Base-by-base conservation (phyloP, 306 rosid species). In the Gleditsia sinensis region DNA sequence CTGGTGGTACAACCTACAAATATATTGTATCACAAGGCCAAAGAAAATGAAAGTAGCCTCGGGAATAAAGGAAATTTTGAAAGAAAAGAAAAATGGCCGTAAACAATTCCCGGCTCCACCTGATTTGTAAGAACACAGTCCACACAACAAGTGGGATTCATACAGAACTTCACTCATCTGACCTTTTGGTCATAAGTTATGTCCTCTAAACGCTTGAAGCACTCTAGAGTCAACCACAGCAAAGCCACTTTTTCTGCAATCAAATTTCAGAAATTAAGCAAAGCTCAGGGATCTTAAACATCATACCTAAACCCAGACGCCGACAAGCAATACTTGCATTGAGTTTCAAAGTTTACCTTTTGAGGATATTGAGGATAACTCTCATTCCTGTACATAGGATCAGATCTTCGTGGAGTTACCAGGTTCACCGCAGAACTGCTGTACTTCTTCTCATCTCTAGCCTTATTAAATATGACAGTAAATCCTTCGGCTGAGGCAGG, bases 401-500 rank as follows among this genome's bases (percentile, higher is more conserved):
- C 84, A 45, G 36, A 56, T 68, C 19, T 80, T 55, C 80, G 50
- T 1, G 89, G 86, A 27, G 90, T 75, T 10, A 16, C 72, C 3
- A n/a, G 11, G 51, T 76, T 82, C 21, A 16, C 33, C 11, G 78
- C 23, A 34, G 79, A 37, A 20, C 49, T 51, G 21, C 50, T 84
- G 27, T 88, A 81, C 83, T 88, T 93, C 88, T 90, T 93, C 83
- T 93, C 96, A 72, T 90, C 91, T 78, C 98, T 86, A 24, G 96
- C 96, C 73, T 88, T 88, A 71, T 87, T 93, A 83, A 93, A 92
- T 80, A 90, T 93, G 23, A 93, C 90, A 3, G 96, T 90, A 73
- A 85, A 93, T 61, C 95, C 96, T 86, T 90, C 98, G 0, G 98
- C 95, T 32, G 96, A 82, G 9, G 98, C 92, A 9, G 98, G 98